These are phyloP conservation scores for Trichophyton simii DNA, from an alignment of 2,329 filamentous ascomycete species.

Conservation along the genomic window DNA sequence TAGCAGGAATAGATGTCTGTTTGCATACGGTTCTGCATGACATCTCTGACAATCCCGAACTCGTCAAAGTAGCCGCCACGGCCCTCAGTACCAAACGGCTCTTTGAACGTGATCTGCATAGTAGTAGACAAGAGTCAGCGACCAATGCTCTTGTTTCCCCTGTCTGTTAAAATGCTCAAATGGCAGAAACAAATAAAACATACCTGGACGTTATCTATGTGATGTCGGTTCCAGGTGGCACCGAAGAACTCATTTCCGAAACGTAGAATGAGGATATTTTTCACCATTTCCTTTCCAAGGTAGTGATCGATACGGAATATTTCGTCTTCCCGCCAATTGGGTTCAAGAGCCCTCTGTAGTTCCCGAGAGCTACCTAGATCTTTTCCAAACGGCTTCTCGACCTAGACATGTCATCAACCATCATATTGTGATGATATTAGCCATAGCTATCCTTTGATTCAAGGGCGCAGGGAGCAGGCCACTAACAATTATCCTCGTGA, in stretches of 20 bases:
- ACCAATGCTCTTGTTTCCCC: background rate
- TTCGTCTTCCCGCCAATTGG: constrained; percentile 98
- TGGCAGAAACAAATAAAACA: constrained; percentile 7
- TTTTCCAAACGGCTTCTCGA: constrained; percentile 99
- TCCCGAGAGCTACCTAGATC: constrained; percentile 88
- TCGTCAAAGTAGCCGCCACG: constrained; percentile 98
- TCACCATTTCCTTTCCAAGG: constrained; percentile 99
- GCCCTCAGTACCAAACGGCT: constrained; percentile 96
- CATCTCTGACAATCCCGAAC: constrained; percentile 97
- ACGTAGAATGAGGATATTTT: constrained; percentile 95
- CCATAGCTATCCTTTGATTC: background rate
- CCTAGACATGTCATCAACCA: constrained; percentile 38
- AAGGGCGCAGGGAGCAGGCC: constrained; percentile 1
- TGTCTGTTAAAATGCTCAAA: background rate
- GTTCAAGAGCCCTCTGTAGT: constrained; percentile 85
- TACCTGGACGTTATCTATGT: constrained; percentile 94
- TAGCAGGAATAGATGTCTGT: background rate
- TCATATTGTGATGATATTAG: background rate
- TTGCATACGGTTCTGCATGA: constrained; percentile 84
- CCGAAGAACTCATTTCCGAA: constrained; percentile 99
- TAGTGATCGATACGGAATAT: constrained; percentile 99
- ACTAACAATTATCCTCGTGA: constrained; percentile 84
- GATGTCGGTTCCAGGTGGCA: constrained; percentile 96
- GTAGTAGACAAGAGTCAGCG: constrained; percentile 8
- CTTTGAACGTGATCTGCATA: constrained; percentile 81